Evolutionary conservation across 1,139 yeast genomes (phyloP).

Genomic region (Debaryomyces subglobosus): DNA sequence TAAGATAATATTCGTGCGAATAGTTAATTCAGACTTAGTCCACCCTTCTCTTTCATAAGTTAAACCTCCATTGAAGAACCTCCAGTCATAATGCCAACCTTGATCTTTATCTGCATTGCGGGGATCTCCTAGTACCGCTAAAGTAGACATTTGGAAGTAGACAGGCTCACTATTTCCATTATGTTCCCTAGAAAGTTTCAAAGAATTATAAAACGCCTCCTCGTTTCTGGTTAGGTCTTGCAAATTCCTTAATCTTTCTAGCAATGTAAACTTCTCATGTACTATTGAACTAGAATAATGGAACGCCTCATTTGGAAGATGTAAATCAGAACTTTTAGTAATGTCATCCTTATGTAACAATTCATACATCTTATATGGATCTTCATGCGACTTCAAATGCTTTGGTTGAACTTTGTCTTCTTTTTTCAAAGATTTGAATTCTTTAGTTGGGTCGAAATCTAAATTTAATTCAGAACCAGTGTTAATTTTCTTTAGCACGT

Average conservation of each 20-base stretch:
- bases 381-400: conserved; percentile 15
- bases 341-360: conserved; percentile 16
- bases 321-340: conserved; percentile 16
- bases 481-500: conserved; percentile 7
- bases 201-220: conserved; percentile 23
- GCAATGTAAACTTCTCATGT: conserved; percentile 20
- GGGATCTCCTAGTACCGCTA: conserved; percentile 15
- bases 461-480: conserved; percentile 8
- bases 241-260: conserved; percentile 15
- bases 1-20: conserved; percentile 27
- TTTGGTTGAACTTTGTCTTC: conserved; percentile 13
- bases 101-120: conserved; percentile 20
- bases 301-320: conserved; percentile 18
- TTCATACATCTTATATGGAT: conserved; percentile 21
- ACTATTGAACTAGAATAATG: conserved; percentile 20
- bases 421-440: conserved; percentile 18
- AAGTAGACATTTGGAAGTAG: conserved; percentile 26
- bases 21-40: conserved; percentile 21
- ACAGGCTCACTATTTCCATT: conserved; percentile 23
- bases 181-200: conserved; percentile 21
- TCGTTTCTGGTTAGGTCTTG: conserved; percentile 16
- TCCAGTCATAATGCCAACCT: conserved; percentile 70
- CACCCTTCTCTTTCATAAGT: conserved; percentile 20
- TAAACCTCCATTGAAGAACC: conserved; percentile 60
- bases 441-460: conserved; percentile 21